Percentiles rank a stretch among this genome's conserved stretches.
Evolutionary conservation across 495 filamentous ascomycete genomes (phyloP).

Genomic region (Penicillium steckii): DNA sequence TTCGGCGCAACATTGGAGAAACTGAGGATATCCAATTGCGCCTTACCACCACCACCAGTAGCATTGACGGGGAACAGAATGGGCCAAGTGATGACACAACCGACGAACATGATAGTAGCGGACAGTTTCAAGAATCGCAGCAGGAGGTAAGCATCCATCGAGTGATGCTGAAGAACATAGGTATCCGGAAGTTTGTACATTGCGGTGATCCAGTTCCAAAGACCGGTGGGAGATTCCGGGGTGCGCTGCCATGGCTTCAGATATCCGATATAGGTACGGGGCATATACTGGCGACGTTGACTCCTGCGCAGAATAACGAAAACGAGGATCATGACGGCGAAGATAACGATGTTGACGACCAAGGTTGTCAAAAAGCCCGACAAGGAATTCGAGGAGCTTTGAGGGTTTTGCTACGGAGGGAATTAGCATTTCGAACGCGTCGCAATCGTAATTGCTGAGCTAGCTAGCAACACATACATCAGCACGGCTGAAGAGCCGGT

Average conservation of each 20-base stretch:
- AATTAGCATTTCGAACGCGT: too few species aligned
- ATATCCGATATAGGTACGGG: conserved; percentile 80
- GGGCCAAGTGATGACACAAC: conserved; percentile 79
- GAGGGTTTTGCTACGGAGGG: conserved; percentile 13
- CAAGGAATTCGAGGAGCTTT: conserved; percentile 41
- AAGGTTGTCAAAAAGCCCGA: conserved; percentile 69
- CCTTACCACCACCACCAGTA: conserved; percentile 60
- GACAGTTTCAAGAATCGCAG: conserved; percentile 79
- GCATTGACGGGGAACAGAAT: conserved; percentile 84
- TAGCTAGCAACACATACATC: conserved; percentile 23
- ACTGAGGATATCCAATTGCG: conserved; percentile 74
- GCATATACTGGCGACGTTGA: conserved; percentile 78
- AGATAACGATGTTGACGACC: conserved; percentile 46
- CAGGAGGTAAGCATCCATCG: conserved; percentile 85
- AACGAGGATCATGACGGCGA: conserved; percentile 62
- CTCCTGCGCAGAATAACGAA: conserved; percentile 77
- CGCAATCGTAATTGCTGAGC: too few species aligned
- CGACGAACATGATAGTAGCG: conserved; percentile 72
- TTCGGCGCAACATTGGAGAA: conserved; percentile 64
- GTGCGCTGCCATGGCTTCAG: conserved; percentile 67
- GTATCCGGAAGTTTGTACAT: conserved; percentile 81
- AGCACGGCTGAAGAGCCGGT: conserved; percentile 26
- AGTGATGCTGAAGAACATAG: conserved; percentile 84
- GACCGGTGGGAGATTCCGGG: conserved; percentile 63
- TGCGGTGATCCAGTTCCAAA: conserved; percentile 70